A percentile compares a stretch with the other conserved stretches of the same genome.
Conservation (phyloP, 805 yeast genomes). For the Myxozyma lipomycoides region DNA sequence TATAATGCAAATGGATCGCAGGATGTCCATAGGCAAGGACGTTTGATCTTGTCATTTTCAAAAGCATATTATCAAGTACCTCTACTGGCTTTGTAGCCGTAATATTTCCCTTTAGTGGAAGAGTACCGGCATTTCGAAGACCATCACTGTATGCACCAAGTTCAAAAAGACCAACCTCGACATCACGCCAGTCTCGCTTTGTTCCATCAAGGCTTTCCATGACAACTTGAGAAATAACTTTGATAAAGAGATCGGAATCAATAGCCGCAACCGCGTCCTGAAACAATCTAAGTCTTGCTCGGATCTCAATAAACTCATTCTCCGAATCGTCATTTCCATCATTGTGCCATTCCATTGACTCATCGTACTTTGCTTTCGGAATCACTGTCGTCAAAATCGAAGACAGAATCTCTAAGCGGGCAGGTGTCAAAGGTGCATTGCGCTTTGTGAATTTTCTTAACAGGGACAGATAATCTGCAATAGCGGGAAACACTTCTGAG, state of each 20-base stretch:
- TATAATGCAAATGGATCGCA: constrained; percentile 72
- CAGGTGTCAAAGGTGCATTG: constrained; percentile 38
- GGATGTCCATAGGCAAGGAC: constrained; percentile 62
- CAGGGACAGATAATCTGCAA: constrained; percentile 67
- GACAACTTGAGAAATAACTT: constrained; percentile 58
- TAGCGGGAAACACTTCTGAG: constrained; percentile 73
- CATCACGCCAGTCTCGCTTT: constrained; percentile 60
- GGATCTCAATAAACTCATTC: constrained; percentile 73
- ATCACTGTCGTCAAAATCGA: constrained; percentile 66
- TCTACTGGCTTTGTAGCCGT: constrained; percentile 52
- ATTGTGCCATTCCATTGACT: constrained; percentile 55
- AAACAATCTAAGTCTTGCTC: constrained; percentile 67
- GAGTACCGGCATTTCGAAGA: constrained; percentile 72
- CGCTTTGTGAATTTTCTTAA: constrained; percentile 53
- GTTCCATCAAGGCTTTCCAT: constrained; percentile 42
- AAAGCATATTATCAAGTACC: constrained; percentile 58
- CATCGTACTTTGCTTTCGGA: constrained; percentile 74
- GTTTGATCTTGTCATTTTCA: constrained; percentile 48
- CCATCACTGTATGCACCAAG: constrained; percentile 75
- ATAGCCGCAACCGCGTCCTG: constrained; percentile 76
- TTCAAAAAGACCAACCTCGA: constrained; percentile 85
- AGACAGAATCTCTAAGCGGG: constrained; percentile 49
- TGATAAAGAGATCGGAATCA: constrained; percentile 57
- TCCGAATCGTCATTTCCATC: constrained; percentile 65
- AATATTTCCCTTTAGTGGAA: constrained; percentile 48